A percentile compares a stretch with the other conserved stretches of the same genome.
Evolutionary conservation across 495 filamentous ascomycete genomes (phyloP).

Genomic region (Podospora australis): DNA sequence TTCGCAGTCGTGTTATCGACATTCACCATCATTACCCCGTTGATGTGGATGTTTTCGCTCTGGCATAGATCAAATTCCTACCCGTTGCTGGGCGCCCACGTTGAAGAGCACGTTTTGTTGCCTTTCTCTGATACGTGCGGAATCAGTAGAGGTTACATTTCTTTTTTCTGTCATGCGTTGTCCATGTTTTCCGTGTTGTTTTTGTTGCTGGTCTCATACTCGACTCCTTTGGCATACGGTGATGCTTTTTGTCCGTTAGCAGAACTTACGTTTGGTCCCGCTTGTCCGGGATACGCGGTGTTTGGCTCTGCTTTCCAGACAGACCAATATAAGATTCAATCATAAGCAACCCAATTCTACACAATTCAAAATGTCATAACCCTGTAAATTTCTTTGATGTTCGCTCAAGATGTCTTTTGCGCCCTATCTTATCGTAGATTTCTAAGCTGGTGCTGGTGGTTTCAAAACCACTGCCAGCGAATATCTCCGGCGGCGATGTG

Average conservation of each 20-base stretch:
- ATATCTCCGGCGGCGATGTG: background rate
- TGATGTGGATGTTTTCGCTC: slow-evolving; percentile 31
- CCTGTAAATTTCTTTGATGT: background rate
- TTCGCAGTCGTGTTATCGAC: slow-evolving; percentile 27
- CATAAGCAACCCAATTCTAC: no score
- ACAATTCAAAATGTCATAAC: no score
- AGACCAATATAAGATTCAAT: no score
- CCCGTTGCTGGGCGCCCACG: slow-evolving; percentile 33
- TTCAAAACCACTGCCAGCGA: background rate
- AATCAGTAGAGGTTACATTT: slow-evolving; percentile 36
- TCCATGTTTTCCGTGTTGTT: background rate
- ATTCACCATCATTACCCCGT: slow-evolving; percentile 22
- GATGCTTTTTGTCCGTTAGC: no score
- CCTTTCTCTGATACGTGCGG: slow-evolving; percentile 26
- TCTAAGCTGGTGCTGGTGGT: slow-evolving; percentile 1
- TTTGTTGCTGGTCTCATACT: background rate
- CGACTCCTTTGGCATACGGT: no score
- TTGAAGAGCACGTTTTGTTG: slow-evolving; percentile 28
- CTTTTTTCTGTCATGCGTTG: background rate
- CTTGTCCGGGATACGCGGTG: no score
- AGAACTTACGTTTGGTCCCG: no score
- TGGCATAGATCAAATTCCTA: slow-evolving; percentile 29
- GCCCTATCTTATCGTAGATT: slow-evolving; percentile 5
- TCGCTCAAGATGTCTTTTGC: background rate
- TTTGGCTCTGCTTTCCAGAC: no score